A percentile compares a stretch with the other conserved stretches of the same genome.
phyloP scores from a whole-genome alignment of 345 rosid genomes.

The Moricandia moricandioides region DNA sequence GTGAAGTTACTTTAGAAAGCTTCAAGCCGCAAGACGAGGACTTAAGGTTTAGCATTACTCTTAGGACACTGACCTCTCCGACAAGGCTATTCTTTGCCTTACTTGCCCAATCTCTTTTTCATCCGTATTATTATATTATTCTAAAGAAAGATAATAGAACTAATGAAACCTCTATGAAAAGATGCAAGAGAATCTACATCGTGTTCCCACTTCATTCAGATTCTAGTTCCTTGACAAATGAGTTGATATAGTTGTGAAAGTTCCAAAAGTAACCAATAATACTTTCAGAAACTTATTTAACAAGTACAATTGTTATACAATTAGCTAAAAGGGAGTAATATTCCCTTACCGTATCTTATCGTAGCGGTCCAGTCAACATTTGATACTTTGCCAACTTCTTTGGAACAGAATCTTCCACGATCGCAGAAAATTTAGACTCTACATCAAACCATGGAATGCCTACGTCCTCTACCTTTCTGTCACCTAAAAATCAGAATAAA shows the following conservation, averaged over 20 bases:
- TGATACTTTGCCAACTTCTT: slow-evolving; percentile 34
- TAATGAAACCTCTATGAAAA: slow-evolving; percentile 4
- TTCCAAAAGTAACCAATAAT: neutral
- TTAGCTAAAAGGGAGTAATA: slow-evolving; percentile 17
- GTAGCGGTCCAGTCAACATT: slow-evolving; percentile 24
- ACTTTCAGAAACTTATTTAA: neutral
- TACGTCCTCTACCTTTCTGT: slow-evolving; percentile 8
- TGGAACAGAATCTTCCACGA: slow-evolving; percentile 21
- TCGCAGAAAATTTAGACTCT: slow-evolving; percentile 9
- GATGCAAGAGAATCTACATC: slow-evolving; percentile 20
- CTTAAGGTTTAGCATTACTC: slow-evolving; percentile 58
- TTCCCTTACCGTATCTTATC: slow-evolving; percentile 18
- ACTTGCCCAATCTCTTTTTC: slow-evolving; percentile 17
- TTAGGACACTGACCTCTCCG: slow-evolving; percentile 37
- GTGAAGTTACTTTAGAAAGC: slow-evolving; percentile 47
- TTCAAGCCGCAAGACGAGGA: slow-evolving; percentile 50
- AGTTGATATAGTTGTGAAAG: neutral
- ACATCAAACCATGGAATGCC: slow-evolving; percentile 4
- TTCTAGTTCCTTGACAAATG: slow-evolving; percentile 12
- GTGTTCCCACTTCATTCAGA: neutral
- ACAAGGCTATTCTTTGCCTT: slow-evolving; percentile 74
- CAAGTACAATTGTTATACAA: neutral
- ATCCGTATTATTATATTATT: slow-evolving; percentile 10
- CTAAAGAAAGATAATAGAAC: neutral
- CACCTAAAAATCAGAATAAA: neutral